These are phyloP conservation scores for Quercus parvula DNA, from an alignment of 306 rosid species.

Conservation along the genomic window DNA sequence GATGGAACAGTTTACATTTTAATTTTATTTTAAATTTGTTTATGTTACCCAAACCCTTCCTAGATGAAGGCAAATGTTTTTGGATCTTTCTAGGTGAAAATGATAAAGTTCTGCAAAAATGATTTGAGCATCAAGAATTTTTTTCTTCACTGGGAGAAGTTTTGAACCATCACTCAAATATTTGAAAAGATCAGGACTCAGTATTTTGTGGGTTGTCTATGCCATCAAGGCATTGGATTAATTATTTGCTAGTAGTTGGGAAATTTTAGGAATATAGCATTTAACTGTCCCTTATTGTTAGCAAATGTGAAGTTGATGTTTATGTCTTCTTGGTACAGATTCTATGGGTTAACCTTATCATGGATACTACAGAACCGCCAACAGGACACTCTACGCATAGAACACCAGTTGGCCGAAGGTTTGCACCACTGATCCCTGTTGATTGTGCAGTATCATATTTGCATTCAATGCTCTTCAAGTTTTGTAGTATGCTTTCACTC, in stretches of 20 bases:
- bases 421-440: constrained; percentile 9
- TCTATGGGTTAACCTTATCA: constrained; percentile 96
- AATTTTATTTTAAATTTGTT: background rate
- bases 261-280: constrained; percentile 14
- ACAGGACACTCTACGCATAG: constrained; percentile 83
- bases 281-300: background rate
- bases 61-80: background rate
- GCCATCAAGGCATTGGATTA: background rate
- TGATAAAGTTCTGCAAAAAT: background rate
- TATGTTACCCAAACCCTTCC: background rate
- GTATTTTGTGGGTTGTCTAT: background rate
- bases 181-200: background rate
- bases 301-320: constrained; percentile 5
- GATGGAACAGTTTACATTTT: background rate
- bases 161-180: background rate
- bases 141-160: background rate
- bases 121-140: background rate
- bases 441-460: background rate
- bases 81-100: background rate
- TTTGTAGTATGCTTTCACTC: background rate
- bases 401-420: constrained; percentile 96
- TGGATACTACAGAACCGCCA: constrained; percentile 99
- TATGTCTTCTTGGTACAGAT: constrained; percentile 52
- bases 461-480: constrained; percentile 1
- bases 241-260: background rate